Conservation (phyloP, 768 basidiomycete species). For the Tremella yokohamensis region DNA sequence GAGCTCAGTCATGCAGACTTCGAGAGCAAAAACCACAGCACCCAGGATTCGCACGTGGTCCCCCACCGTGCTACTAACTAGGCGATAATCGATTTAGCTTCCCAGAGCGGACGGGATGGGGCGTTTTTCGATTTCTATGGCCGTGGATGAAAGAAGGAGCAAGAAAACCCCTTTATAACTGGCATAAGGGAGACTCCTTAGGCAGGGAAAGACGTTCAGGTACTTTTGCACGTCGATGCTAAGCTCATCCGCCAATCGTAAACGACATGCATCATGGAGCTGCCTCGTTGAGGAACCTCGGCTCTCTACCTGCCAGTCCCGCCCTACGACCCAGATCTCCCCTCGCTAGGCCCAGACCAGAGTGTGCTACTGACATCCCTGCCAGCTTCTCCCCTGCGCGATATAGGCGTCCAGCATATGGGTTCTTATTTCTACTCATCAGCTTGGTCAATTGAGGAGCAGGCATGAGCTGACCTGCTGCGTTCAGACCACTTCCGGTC, state of each 20-base stretch:
- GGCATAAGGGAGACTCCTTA: no score
- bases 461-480: not conserved
- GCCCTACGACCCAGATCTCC: conserved; percentile 15
- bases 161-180: not conserved
- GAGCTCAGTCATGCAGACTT: no score
- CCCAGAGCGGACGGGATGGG: conserved; percentile 32
- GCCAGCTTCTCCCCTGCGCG: conserved; percentile 24
- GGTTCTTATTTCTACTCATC: conserved; percentile 6
- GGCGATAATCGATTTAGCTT: conserved; percentile 24
- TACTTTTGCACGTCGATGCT: no score
- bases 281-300: conserved; percentile 6
- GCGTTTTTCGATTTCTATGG: conserved; percentile 28
- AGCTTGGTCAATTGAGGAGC: not conserved
- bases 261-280: no score
- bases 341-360: conserved; percentile 22
- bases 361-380: conserved; percentile 20
- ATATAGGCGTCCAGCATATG: conserved; percentile 19
- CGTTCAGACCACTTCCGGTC: not conserved
- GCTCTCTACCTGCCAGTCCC: conserved; percentile 2
- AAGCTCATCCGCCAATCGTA: no score
- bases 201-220: no score
- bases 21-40: conserved; percentile 25
- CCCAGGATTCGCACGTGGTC: conserved; percentile 30
- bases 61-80: conserved; percentile 31
- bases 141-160: conserved; percentile 15